Percentiles rank a stretch among this genome's conserved stretches.
Conservation (phyloP, 2,329 filamentous ascomycete genomes). For the Cryphonectria carpinicola region DNA sequence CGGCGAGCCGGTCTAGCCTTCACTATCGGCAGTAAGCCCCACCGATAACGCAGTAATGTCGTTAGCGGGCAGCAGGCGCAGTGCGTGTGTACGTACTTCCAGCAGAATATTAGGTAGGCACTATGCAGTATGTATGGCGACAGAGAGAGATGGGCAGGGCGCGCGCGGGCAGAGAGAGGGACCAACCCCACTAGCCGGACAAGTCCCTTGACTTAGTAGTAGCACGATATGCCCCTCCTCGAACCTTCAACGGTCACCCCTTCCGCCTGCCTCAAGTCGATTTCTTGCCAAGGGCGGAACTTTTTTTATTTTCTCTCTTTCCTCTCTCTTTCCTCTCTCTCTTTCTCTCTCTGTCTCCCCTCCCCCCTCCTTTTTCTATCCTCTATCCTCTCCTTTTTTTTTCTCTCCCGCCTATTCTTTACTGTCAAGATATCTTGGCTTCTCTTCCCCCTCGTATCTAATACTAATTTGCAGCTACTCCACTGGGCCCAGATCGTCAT, state of each 20-base stretch:
- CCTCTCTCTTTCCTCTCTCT: neutral
- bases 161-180: too few species aligned
- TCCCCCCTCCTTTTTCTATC: neutral
- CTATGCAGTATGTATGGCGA: neutral
- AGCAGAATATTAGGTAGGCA: neutral
- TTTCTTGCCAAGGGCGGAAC: constrained; percentile 4
- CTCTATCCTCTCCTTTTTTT: neutral
- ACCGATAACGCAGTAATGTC: constrained; percentile 16
- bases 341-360: neutral
- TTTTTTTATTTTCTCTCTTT: neutral
- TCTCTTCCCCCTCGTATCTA: neutral
- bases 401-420: neutral
- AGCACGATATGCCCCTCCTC: constrained; percentile 8
- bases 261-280: neutral
- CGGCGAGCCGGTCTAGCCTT: neutral
- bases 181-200: neutral
- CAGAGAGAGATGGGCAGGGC: neutral
- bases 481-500: neutral
- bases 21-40: neutral
- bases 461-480: neutral
- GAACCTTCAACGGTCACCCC: too few species aligned
- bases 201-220: neutral
- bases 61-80: constrained; percentile 2
- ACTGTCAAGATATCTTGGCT: neutral
- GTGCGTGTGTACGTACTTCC: neutral